Base-by-base conservation (phyloP, 257 asterid genomes). In the Solanum phureja region DNA sequence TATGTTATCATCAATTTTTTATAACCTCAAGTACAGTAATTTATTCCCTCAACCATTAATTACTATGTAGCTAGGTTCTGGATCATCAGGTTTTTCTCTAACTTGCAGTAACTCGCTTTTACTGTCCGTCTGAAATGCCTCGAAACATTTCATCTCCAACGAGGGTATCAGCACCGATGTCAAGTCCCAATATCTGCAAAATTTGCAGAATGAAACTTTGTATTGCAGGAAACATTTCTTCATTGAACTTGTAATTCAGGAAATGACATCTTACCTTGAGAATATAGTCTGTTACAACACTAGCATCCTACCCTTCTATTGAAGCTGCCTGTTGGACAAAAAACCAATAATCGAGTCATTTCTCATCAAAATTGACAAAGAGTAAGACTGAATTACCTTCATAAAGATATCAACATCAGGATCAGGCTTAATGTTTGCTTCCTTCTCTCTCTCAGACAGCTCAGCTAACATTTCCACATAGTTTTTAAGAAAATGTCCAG, bases 81-180 rank as follows among this genome's bases (percentile, higher is more conserved):
- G 16, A 72, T 34, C 34, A 16, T 72, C 46, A 18, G 27, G 27
- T 34, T 72, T 16, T 72, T 44, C 42, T 72, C 44, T 44, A 73
- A 84, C 95, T 95, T 88, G 94, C 90, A 49, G 95, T 92, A 52
- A 94, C 90, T 76, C 97, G 92, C 89, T 93, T 93, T 90, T 91
- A 91, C 87, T 94, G 97, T 62, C 97, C 97, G 60, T 95, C 97
- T 83, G 94, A 93, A 84, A 94, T 34, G 35, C 95, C 97, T 87
- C 95, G 88, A 71, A 92, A 87, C 97, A 94, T 93, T 77, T 77
- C 95, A 88, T 94, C 95, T 74, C 95, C 97, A 35, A 85, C 84
- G 5, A 91, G 86, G 3, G 94, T 93, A 82, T 94, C 95, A 3
- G 93, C 89, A 44, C 94, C 92, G 34, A 33, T 89, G 58, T 91